phyloP scores from a whole-genome alignment of 2,329 filamentous ascomycete species.

The Penicillium polonicum region DNA sequence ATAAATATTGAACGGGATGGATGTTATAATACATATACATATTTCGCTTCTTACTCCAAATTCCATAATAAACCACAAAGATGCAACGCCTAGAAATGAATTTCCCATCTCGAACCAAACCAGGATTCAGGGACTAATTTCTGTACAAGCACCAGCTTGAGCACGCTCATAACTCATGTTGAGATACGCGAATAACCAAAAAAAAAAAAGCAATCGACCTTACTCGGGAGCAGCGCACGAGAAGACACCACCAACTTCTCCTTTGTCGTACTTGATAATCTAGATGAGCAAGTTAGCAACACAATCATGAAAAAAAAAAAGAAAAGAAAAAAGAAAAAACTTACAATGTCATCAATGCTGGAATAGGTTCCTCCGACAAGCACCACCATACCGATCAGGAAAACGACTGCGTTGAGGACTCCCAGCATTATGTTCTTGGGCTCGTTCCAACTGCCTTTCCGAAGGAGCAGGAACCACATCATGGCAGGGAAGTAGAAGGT shows the following conservation, averaged over 20 bases:
- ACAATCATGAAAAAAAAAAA: no score
- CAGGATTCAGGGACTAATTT: background rate
- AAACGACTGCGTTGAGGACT: conserved; percentile 65
- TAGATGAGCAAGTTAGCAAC: conserved; percentile 12
- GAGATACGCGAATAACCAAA: background rate
- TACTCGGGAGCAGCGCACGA: conserved; percentile 54
- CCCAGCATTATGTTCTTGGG: conserved; percentile 52
- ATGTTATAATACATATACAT: conserved; percentile 4
- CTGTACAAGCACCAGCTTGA: conserved; percentile 10
- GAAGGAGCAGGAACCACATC: conserved; percentile 32
- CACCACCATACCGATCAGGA: conserved; percentile 70
- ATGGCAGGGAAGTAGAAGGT: conserved; percentile 68
- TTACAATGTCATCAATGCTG: conserved; percentile 43
- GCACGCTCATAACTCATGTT: background rate
- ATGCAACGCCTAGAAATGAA: conserved; percentile 4
- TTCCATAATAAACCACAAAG: background rate
- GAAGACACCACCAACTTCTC: conserved; percentile 66
- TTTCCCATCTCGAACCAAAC: conserved; percentile 4
- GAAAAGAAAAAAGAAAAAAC: conserved; percentile 19
- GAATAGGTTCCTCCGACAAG: conserved; percentile 75
- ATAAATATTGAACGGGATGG: background rate
- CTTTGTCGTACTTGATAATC: conserved; percentile 64
- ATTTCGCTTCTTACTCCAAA: conserved; percentile 5
- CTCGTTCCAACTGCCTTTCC: conserved; percentile 25
- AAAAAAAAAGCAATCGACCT: background rate